These are phyloP conservation scores for Debaryomycetaceae sp. DNA, from an alignment of 1,139 yeast genomes.

Conservation along the genomic window DNA sequence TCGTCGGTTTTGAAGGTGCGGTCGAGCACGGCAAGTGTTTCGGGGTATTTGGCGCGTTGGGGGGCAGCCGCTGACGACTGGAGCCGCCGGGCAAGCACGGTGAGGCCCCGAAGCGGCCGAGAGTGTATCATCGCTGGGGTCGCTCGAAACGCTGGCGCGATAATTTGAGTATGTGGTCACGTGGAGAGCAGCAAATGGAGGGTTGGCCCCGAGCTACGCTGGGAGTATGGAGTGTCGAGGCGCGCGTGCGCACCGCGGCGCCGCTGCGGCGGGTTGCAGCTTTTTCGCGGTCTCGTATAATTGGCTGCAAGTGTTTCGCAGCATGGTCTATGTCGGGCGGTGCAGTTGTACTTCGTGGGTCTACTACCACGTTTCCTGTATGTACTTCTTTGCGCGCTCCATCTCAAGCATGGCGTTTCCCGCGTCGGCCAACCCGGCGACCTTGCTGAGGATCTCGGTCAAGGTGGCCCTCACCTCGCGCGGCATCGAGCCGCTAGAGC, in stretches of 20 bases:
- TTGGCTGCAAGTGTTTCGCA: too few relatives aligned
- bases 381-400: conserved; percentile 66
- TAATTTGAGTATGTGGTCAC: too few relatives aligned
- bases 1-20: conserved; percentile 58
- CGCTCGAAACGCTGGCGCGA: too few relatives aligned
- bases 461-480: conserved; percentile 78
- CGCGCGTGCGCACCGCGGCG: too few relatives aligned
- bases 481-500: conserved; percentile 95
- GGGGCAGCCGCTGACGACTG: background rate
- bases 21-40: conserved; percentile 43
- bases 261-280: too few relatives aligned
- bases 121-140: too few relatives aligned
- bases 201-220: too few relatives aligned
- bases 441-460: conserved; percentile 50
- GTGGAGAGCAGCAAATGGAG: too few relatives aligned
- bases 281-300: too few relatives aligned
- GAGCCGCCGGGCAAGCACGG: too few relatives aligned
- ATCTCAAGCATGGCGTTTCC: conserved; percentile 47
- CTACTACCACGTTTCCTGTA: conserved; percentile 86
- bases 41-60: conserved; percentile 16
- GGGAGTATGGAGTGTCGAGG: too few relatives aligned
- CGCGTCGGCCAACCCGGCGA: conserved; percentile 39
- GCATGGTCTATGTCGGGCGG: background rate
- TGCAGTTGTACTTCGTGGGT: background rate
- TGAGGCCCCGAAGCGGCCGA: too few relatives aligned